These are phyloP conservation scores for Pseudogymnoascus sp. DNA, from an alignment of 2,329 filamentous ascomycete species.

Conservation along the genomic window DNA sequence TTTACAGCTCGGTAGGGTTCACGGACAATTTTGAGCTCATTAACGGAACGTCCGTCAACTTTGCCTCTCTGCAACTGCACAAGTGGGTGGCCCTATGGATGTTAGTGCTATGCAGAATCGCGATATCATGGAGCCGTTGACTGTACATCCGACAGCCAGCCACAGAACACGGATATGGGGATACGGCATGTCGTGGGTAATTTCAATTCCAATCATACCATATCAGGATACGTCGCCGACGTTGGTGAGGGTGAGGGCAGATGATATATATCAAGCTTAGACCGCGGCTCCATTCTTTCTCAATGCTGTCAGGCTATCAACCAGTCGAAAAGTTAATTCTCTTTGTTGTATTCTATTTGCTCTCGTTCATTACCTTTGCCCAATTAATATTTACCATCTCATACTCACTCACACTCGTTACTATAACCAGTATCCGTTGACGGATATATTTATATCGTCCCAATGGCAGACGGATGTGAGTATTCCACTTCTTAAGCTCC, in stretches of 20 bases:
- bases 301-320: constrained; percentile 6
- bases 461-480: constrained; percentile 30
- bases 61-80: constrained; percentile 9
- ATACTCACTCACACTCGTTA: constrained; percentile 9
- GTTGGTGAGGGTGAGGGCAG: constrained; percentile 2
- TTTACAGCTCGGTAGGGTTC: constrained; percentile 26
- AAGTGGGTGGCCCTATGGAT: constrained; percentile 2
- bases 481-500: constrained; percentile 13
- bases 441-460: constrained; percentile 13
- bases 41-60: constrained; percentile 10
- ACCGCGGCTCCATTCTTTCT: background rate
- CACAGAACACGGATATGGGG: constrained; percentile 5
- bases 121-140: constrained; percentile 9
- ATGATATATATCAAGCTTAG: constrained; percentile 8
- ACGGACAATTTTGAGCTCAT: constrained; percentile 23
- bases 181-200: constrained; percentile 4
- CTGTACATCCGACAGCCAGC: constrained; percentile 7
- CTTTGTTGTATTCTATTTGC: constrained; percentile 9
- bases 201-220: constrained; percentile 8
- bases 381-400: constrained; percentile 15
- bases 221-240: constrained; percentile 7
- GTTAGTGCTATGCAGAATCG: constrained; percentile 5
- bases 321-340: constrained; percentile 9
- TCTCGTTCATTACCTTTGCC: constrained; percentile 17
- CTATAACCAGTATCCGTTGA: background rate